Evolutionary conservation across 768 basidiomycete genomes (phyloP), one percentile per base, ranked within the genome.

Genomic region (Mycena rosella): DNA sequence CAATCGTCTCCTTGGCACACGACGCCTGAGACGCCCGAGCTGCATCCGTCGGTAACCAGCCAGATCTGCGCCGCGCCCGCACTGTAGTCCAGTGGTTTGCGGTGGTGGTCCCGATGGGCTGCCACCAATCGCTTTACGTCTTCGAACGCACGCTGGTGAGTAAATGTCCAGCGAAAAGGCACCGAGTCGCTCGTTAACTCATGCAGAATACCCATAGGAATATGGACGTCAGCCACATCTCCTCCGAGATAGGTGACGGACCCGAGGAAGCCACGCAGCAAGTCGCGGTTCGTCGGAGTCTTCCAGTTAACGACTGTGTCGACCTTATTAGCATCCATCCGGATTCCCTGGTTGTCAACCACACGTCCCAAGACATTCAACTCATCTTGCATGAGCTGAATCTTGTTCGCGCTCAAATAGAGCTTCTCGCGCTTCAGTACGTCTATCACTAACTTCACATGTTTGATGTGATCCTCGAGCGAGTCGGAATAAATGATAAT

Each of bases 401-500:
- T 49, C 48, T 49, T 49, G 48, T 49, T 49, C 2, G 48, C 48
- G 48, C 48, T 49, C 22, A 49, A 27, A 27, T 27, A 49, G 14
- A 49, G 24, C 26, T 24, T 49, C 26, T 49, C 48, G 3, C 48
- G 14, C 48, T 49, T 49, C 14, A 27, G 26, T 24, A 49, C 14
- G 26, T 49, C 48, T 14, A 49, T 49, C 14, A 49, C 26, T 27
- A 26, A 11, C 48, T 49, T 49, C 6, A 49, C 26, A 15, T 49
- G 48, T n/a, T 27, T 26, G 22, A 49, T 10, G 26, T 49, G 48
- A 14, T 49, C 48, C 5, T 49, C 48, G 9, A 49, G 48, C 14
- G 48, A 26, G 26, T 49, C 27, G 26, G 48, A 49, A 49, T 49
- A 49, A 13, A 49, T 49, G 48, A 49, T 49, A 26, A 49, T 49